phyloP scores from a whole-genome alignment of 257 asterid species.

The Nicotiana paniculata region DNA sequence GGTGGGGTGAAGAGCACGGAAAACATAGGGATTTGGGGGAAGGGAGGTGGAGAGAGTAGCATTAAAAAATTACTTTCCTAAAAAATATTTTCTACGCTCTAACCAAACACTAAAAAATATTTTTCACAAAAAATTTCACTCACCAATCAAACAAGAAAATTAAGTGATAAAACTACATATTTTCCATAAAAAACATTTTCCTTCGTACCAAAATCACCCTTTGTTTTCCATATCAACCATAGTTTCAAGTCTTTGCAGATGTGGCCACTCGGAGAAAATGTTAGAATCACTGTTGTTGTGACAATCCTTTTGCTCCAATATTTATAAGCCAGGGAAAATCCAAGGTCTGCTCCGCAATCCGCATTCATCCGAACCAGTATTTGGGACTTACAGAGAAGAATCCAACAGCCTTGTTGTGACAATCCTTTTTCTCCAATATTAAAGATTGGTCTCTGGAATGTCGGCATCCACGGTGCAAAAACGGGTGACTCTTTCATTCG shows the following conservation, averaged over 20 bases:
- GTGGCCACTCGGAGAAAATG: constrained; percentile 35
- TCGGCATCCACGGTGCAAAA: not conserved
- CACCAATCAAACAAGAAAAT: too few species aligned
- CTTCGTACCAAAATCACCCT: not conserved
- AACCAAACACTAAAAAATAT: too few species aligned
- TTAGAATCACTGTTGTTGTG: constrained; percentile 23
- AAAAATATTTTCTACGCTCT: too few species aligned
- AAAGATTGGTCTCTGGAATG: not conserved
- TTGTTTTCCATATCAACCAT: constrained; percentile 33
- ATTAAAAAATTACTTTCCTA: too few species aligned
- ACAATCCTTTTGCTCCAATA: constrained; percentile 47
- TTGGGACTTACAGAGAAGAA: constrained; percentile 45
- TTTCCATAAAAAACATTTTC: too few species aligned
- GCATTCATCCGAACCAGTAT: constrained; percentile 22
- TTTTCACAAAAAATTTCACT: too few species aligned
- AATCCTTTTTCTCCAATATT: too few species aligned
- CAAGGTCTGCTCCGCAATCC: constrained; percentile 43
- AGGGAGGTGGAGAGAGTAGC: too few species aligned
- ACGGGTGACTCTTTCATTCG: not conserved
- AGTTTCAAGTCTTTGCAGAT: constrained; percentile 39
- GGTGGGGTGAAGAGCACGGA: too few species aligned
- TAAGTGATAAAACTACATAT: too few species aligned
- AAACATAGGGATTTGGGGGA: too few species aligned
- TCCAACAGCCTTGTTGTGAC: constrained; percentile 30
- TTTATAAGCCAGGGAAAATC: constrained; percentile 32